Percentiles rank a stretch among this genome's conserved stretches.
These are phyloP conservation scores for Hylodesmum podocarpum DNA, from an alignment of 306 rosid genomes.

Conservation along the genomic window DNA sequence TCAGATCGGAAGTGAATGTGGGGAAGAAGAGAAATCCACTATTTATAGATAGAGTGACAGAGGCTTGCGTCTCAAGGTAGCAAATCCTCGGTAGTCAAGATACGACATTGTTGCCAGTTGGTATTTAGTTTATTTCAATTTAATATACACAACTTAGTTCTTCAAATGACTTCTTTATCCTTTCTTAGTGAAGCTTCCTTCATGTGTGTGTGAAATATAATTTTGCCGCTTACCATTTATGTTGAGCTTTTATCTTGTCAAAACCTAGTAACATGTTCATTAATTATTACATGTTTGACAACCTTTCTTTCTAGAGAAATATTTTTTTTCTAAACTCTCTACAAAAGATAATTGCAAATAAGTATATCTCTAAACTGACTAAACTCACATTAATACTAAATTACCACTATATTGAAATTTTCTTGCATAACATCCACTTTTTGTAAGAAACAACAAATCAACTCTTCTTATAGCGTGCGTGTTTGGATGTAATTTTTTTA, in stretches of 20 bases:
- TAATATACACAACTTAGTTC: not conserved
- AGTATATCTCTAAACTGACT: not conserved
- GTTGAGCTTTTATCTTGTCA: not conserved
- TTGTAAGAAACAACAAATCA: not conserved
- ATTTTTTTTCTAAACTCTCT: too few species aligned
- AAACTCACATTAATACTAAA: not conserved
- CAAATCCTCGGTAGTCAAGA: conserved; percentile 41
- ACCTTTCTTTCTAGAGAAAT: not conserved
- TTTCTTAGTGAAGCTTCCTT: conserved; percentile 29
- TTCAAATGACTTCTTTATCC: conserved; percentile 33
- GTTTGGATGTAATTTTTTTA: too few species aligned
- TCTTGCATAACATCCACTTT: not conserved
- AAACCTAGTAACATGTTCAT: not conserved
- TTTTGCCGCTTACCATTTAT: not conserved
- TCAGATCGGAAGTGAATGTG: conserved; percentile 36
- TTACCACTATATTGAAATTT: not conserved
- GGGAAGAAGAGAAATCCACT: not conserved
- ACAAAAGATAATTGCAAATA: too few species aligned
- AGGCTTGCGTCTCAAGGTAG: conserved; percentile 33
- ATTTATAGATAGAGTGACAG: conserved; percentile 62
- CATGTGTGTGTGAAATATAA: not conserved
- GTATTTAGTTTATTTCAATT: conserved; percentile 31
- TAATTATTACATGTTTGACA: not conserved
- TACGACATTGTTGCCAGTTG: conserved; percentile 59
- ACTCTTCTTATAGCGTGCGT: too few species aligned